A percentile compares a stretch with the other conserved stretches of the same genome.
Evolutionary conservation across 345 rosid genomes (phyloP).

Genomic region (Eucalyptus lansdowneana): DNA sequence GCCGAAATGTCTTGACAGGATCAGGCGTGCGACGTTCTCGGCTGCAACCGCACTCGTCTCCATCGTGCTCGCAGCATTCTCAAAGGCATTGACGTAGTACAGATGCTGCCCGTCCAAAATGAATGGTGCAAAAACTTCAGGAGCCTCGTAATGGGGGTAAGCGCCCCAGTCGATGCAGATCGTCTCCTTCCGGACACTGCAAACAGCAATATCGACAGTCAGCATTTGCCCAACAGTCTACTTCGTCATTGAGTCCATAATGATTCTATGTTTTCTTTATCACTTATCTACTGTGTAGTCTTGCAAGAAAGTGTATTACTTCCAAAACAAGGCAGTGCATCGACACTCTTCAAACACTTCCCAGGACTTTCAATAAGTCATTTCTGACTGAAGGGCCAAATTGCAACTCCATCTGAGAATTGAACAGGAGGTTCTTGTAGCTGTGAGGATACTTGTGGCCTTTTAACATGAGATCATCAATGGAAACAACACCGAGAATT

Average conservation of each 20-base stretch:
- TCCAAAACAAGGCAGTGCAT: background rate
- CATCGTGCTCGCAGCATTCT: constrained; percentile 93
- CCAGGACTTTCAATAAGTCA: background rate
- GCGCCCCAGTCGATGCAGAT: constrained; percentile 82
- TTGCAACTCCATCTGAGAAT: background rate
- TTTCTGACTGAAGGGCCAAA: background rate
- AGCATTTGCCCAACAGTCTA: background rate
- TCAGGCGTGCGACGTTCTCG: constrained; percentile 85
- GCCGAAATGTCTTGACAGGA: constrained; percentile 39
- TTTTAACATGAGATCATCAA: background rate
- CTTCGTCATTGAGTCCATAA: background rate
- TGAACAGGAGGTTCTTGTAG: background rate
- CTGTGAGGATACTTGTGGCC: background rate
- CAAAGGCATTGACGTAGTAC: constrained; percentile 88
- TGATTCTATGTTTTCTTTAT: background rate
- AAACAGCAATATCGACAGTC: background rate
- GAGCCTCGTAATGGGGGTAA: constrained; percentile 77
- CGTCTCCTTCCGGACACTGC: constrained; percentile 57
- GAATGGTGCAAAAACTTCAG: constrained; percentile 83
- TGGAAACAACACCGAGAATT: background rate
- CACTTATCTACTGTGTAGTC: background rate
- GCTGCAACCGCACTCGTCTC: constrained; percentile 92
- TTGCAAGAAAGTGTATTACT: background rate
- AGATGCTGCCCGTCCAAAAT: constrained; percentile 61
- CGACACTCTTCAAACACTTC: background rate